Evolutionary conservation across 768 basidiomycete species (phyloP), one percentile per base, ranked within the genome.

Genomic region (Tremella mesenterica): DNA sequence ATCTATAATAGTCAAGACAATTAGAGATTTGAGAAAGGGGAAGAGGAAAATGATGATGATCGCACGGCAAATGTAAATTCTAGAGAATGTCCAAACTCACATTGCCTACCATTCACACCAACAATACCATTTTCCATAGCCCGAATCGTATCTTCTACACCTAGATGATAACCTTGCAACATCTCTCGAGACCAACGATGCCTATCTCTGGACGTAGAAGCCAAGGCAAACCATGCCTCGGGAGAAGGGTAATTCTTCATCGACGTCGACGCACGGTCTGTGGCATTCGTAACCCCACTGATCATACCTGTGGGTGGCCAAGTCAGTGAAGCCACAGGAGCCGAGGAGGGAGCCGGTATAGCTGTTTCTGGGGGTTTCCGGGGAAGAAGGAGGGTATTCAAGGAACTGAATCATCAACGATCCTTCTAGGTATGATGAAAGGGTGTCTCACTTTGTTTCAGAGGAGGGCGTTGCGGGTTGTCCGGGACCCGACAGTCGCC

Each of bases 61-160:
- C n/a, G n/a, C n/a, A n/a, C n/a, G n/a, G n/a, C n/a, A n/a, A n/a
- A n/a, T n/a, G n/a, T n/a, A 43, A 8, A 10, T 20, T 20, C 7
- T 13, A 6, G 48, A 6, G 29, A 14, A 46, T 36, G 43, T 12
- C 1, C 5, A 4, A 30, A 56, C 59, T 43, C 36, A 63, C 62
- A 63, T 51, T 55, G 44, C 21, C 45, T 13, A 1, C 56, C 56
- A 27, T 43, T 39, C 14, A 56, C 43, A 33, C 56, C 56, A 13
- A 63, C 23, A 0, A 54, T 39, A 7, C 62, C 62, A 16, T 27
- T 51, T 36, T 60, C 56, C 1, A 63, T 26, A 1, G 49, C 53
- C 25, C 38, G 25, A 9, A 63, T n/a, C 2, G 62, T 59, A 53
- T 63, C 62, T 25, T 50, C 25, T 21, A 41, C 55, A 1, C 62